Evolutionary conservation across 495 filamentous ascomycete species (phyloP), one percentile per base, ranked within the genome.

Genomic region (Parathielavia hyrcaniae): DNA sequence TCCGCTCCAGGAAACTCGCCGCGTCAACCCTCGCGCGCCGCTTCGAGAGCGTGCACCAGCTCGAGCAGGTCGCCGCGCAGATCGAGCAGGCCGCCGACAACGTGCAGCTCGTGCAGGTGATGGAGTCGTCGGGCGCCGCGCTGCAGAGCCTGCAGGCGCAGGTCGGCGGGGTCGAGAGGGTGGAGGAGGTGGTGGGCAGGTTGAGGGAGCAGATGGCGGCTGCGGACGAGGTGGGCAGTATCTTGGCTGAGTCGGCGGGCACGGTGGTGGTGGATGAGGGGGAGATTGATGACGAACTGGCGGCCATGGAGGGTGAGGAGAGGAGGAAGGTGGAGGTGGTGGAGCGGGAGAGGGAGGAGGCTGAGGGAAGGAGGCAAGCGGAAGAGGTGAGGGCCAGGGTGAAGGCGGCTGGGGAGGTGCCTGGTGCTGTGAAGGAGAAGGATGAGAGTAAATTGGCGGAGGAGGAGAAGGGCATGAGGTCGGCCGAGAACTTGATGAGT

Each of bases 241-340:
- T 89, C 45, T 82, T 96, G 58, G 82, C 83, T 23, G 87, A 91
- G 64, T 74, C 68, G 32, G 56, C 65, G 7, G 66, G 62, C 5
- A 44, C 56, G 5, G 78, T 72, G 12, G 77, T 77, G 16, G 77
- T 91, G 52, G 91, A 96, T 66, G 93, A 96, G 68, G 75, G 65
- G 17, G 91, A 93, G 69, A 83, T 97, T 52, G 91, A 96, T 56
- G 89, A 91, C 43, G 93, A 96, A 76, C 77, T 97, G 30, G 85
- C 88, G 63, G 84, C 78, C 11, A 66, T 98, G 74, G 83, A 95
- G 72, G 76, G 68, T 39, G 82, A 82, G 61, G 77, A 79, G 63
- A 69, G 71, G 45, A 77, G 68, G 65, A 64, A 78, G 77, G 41
- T 60, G 63, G 64, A 74, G 68, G 59, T 75, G 50, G 61, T 40